Base-by-base conservation (phyloP, 2,329 filamentous ascomycete species). In the Fusarium decemcellulare region DNA sequence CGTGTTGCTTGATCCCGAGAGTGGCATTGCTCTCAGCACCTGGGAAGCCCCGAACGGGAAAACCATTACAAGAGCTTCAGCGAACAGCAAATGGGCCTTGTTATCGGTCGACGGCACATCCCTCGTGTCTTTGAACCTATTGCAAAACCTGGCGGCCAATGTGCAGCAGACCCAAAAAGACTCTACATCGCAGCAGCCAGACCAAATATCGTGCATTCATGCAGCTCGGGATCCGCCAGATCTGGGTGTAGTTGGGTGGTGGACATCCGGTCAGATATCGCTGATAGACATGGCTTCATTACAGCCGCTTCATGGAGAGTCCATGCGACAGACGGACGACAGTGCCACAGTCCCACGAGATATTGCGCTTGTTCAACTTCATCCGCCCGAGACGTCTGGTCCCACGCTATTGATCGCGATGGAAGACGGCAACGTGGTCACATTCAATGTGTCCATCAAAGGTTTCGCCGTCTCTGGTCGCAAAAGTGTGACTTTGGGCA, bases 371-470 rank as follows among this genome's bases (percentile, higher is more conserved):
- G 91, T 93, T 6, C 91, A 95, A 65, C 86, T 98, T 5, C 87
- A 98, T 46, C 90, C 91, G 14, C 84, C 86, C 8, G 73, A 81
- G 8, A 59, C 79, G 9, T 80, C 83, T 8, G 88, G 87, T 0
- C 92, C 94, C 1, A 97, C 93, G 0, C 85, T 99, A 0, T 92
- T 99, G 65, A 87, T 97, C 34, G 93, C 95, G 12, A 92, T 98
- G 87, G 94, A 97, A 50, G 95, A 98, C 79, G 96, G 96, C 5
- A 93, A 92, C 65, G 92, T 99, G 1, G 87, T 97, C 53, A 96
- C 92, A 0, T 98, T 95, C 76, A 88, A 90, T 34, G 86, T 97
- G 37, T 88, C 93, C 34, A 79, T 83, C 1, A 73, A 81, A 0
- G 87, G 88, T n/a, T 88, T 88, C 63, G 82, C 87, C 0, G 82